Conservation (phyloP, 352 stramenopile species). For the Pythium dissotocum region DNA sequence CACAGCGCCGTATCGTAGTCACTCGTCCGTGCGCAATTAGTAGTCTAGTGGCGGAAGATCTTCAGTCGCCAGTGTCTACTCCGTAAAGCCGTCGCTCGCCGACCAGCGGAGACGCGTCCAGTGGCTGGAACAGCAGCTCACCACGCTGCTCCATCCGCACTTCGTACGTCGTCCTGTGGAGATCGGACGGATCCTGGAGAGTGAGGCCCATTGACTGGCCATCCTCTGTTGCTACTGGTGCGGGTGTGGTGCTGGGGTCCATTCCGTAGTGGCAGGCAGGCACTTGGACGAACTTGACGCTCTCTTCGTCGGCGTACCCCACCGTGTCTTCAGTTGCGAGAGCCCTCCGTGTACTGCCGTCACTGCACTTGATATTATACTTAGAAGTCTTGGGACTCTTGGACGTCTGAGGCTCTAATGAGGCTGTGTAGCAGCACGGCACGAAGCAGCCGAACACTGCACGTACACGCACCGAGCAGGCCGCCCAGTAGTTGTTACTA, state of each 20-base stretch:
- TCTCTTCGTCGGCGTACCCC: conserved; percentile 4
- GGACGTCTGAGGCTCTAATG: neutral
- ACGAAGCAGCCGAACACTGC: conserved; percentile 5
- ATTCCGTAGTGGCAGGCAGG: neutral
- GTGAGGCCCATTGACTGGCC: neutral
- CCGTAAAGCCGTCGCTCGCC: neutral
- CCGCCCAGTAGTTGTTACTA: neutral
- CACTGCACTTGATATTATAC: neutral
- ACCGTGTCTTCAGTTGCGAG: neutral
- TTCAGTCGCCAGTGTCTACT: neutral
- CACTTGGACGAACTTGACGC: conserved; percentile 8
- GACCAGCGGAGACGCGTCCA: neutral
- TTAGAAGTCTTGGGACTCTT: neutral
- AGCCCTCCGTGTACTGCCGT: neutral
- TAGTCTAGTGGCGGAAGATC: neutral
- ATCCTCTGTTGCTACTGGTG: neutral
- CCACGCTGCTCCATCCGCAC: neutral
- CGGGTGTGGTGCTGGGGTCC: neutral
- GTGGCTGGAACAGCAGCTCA: neutral
- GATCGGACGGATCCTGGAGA: neutral
- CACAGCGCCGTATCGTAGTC: neutral
- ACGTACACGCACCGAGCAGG: neutral
- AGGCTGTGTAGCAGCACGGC: neutral
- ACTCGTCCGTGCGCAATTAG: neutral
- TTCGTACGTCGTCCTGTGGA: neutral